A percentile compares a stretch with the other conserved stretches of the same genome.
Conservation (phyloP, 208 protist genomes). For the Trypanosoma boissoni region DNA sequence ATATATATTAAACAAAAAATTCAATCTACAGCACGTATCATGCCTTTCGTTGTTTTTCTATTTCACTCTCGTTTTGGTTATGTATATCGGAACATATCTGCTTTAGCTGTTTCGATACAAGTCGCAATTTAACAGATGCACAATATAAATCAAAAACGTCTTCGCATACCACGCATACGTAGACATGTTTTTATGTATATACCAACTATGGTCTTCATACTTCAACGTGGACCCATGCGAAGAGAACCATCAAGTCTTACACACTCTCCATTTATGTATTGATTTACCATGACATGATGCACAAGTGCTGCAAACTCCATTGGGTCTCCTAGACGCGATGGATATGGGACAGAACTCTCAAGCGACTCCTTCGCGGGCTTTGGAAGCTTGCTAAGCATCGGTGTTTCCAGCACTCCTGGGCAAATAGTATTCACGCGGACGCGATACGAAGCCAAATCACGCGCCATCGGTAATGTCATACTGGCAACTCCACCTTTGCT, state of each 20-base stretch:
- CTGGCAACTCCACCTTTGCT: constrained; percentile 72
- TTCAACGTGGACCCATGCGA: constrained; percentile 41
- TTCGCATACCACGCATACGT: no score
- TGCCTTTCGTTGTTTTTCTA: no score
- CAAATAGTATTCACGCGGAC: constrained; percentile 78
- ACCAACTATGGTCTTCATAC: no score
- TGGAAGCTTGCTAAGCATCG: neutral
- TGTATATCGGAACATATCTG: no score
- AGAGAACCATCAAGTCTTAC: constrained; percentile 43
- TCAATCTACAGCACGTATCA: no score
- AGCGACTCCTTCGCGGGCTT: neutral
- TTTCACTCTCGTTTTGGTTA: no score
- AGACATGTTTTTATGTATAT: no score
- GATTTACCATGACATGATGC: constrained; percentile 57
- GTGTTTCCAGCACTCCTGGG: constrained; percentile 48
- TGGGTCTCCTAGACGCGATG: constrained; percentile 51
- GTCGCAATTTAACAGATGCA: no score
- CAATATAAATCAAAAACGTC: no score
- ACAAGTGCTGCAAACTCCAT: constrained; percentile 61
- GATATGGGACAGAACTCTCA: constrained; percentile 40
- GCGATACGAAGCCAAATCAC: constrained; percentile 45
- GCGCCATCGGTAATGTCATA: constrained; percentile 76
- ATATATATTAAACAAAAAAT: no score
- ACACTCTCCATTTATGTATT: constrained; percentile 70
- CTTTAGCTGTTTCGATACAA: no score